Evolutionary conservation across 495 filamentous ascomycete genomes (phyloP).

Genomic region (Xylaria telfairii): DNA sequence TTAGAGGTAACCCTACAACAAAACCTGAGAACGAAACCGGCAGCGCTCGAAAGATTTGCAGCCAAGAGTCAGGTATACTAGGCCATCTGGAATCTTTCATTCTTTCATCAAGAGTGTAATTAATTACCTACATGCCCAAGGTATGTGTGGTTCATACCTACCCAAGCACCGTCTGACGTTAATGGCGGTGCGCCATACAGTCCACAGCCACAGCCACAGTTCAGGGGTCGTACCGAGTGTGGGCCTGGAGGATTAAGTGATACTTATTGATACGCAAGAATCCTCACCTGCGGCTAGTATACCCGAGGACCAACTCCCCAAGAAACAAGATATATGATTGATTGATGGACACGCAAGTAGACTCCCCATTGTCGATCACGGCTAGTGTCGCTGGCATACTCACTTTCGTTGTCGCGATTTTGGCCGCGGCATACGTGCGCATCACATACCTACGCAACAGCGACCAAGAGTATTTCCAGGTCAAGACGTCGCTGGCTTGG

Average conservation of each 20-base stretch:
- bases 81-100: not conserved
- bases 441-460: slow-evolving; percentile 44
- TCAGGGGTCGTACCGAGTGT: not conserved
- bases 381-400: slow-evolving; percentile 47
- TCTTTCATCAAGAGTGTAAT: not conserved
- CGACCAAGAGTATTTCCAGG: slow-evolving; percentile 44
- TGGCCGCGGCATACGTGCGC: slow-evolving; percentile 41
- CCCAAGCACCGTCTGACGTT: not conserved
- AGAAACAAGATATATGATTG: not conserved
- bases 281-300: not conserved
- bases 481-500: slow-evolving; percentile 45
- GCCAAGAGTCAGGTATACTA: not conserved
- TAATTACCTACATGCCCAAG: not conserved
- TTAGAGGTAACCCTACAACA: not conserved
- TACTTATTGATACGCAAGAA: not conserved
- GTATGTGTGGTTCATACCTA: not conserved
- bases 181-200: not conserved
- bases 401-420: slow-evolving; percentile 45
- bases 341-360: not conserved
- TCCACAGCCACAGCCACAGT: not conserved
- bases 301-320: not conserved
- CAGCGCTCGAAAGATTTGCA: not conserved
- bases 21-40: not conserved
- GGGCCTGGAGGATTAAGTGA: not conserved
- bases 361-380: slow-evolving; percentile 31